Percentiles rank a stretch among this genome's conserved stretches.
Conservation (phyloP, 176 grass and related monocot species). For the Rhipidocladum racemiflorum region DNA sequence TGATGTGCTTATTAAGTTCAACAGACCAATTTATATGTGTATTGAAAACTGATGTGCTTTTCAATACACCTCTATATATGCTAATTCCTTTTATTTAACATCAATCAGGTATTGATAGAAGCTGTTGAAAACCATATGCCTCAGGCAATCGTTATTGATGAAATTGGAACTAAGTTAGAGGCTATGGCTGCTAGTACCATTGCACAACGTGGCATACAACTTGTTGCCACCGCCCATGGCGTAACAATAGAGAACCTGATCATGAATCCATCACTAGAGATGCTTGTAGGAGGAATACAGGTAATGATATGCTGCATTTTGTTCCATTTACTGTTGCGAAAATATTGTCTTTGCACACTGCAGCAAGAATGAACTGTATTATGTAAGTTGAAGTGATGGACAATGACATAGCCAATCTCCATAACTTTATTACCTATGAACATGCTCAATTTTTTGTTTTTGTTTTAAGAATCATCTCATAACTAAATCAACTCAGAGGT, state of each 20-base stretch:
- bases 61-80: neutral
- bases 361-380: slow-evolving; percentile 6
- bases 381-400: neutral
- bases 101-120: slow-evolving; percentile 80
- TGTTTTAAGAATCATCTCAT: too few species aligned
- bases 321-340: neutral
- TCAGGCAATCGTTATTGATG: slow-evolving; percentile 91
- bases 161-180: slow-evolving; percentile 91
- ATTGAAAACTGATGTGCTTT: neutral
- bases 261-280: slow-evolving; percentile 85
- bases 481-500: too few species aligned
- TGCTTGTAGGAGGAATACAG: slow-evolving; percentile 90
- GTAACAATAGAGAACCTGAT: slow-evolving; percentile 86
- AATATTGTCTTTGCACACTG: neutral
- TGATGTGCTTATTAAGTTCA: neutral
- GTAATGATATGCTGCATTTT: slow-evolving; percentile 30
- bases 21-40: neutral
- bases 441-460: neutral
- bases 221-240: slow-evolving; percentile 88
- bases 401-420: neutral
- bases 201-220: slow-evolving; percentile 89
- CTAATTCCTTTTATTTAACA: neutral
- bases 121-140: slow-evolving; percentile 99
- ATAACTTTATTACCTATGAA: neutral
- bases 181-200: slow-evolving; percentile 91